Evolutionary conservation across 257 asterid genomes (phyloP).

Genomic region (Ligustrum vulgare): DNA sequence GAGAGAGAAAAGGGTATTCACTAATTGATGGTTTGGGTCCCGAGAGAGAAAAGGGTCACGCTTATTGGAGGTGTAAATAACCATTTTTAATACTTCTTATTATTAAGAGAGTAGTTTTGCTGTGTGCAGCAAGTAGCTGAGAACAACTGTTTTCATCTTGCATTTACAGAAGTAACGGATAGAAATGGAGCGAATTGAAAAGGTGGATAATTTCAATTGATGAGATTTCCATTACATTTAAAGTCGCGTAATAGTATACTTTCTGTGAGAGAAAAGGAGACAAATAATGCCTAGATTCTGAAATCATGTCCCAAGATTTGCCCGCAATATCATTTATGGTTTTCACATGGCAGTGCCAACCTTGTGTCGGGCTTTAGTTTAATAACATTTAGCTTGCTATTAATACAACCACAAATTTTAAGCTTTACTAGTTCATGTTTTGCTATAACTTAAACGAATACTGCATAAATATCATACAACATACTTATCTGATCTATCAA

Average conservation of each 20-base stretch:
- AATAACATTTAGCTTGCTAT: neutral
- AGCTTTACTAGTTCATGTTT: neutral
- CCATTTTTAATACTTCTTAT: neutral
- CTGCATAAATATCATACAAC: neutral
- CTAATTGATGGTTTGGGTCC: neutral
- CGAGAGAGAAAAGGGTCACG: neutral
- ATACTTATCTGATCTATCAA: neutral
- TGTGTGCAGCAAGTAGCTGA: neutral
- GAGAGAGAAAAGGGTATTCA: neutral
- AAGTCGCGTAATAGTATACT: neutral
- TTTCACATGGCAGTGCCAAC: neutral
- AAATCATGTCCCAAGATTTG: neutral
- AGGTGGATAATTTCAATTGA: neutral
- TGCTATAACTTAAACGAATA: neutral
- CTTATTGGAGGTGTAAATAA: neutral
- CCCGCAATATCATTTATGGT: neutral
- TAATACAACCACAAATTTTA: neutral
- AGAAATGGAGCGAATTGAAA: neutral
- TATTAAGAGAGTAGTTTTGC: neutral
- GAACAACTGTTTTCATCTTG: neutral
- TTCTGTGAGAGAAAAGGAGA: neutral
- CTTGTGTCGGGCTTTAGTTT: neutral
- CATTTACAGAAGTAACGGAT: neutral
- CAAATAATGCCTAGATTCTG: neutral
- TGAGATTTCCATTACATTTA: neutral